These are phyloP conservation scores for Imleria badia DNA, from an alignment of 768 basidiomycete genomes.

Conservation along the genomic window DNA sequence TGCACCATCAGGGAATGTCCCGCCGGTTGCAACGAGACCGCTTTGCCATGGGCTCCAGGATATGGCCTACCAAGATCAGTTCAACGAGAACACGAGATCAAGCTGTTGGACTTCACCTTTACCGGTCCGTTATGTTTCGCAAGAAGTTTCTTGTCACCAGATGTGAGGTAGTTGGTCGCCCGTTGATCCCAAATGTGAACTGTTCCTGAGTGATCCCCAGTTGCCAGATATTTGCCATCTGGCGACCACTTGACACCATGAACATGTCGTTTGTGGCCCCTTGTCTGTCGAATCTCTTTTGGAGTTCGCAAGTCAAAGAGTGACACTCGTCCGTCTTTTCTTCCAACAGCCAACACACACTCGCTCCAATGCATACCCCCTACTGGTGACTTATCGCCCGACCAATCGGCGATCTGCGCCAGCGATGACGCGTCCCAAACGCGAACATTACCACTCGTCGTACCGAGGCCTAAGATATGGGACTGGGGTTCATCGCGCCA, in stretches of 20 bases:
- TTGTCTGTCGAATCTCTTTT: conserved; percentile 27
- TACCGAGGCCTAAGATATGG: conserved; percentile 50
- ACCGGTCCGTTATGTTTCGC: conserved; percentile 45
- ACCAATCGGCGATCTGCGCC: conserved; percentile 34
- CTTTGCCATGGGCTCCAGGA: conserved; percentile 77
- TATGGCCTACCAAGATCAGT: conserved; percentile 47
- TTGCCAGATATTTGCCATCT: conserved; percentile 41
- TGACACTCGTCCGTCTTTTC: conserved; percentile 37
- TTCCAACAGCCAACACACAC: conserved; percentile 39
- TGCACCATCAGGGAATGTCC: conserved; percentile 59
- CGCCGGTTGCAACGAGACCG: conserved; percentile 65
- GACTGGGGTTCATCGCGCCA: conserved; percentile 48
- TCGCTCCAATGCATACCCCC: conserved; percentile 44
- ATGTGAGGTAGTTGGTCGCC: conserved; percentile 31
- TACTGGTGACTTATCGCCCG: conserved; percentile 32
- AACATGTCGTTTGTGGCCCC: conserved; percentile 35
- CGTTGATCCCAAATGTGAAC: conserved; percentile 47
- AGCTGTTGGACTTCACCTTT: conserved; percentile 32
- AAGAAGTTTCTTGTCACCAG: conserved; percentile 35
- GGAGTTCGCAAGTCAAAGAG: conserved; percentile 38
- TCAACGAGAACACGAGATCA: background rate
- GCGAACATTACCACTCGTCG: conserved; percentile 48
- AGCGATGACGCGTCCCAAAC: conserved; percentile 49
- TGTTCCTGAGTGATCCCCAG: conserved; percentile 40
- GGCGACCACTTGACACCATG: conserved; percentile 43